Conservation (phyloP, 1,139 yeast species). For the Geotrichum europaeum region DNA sequence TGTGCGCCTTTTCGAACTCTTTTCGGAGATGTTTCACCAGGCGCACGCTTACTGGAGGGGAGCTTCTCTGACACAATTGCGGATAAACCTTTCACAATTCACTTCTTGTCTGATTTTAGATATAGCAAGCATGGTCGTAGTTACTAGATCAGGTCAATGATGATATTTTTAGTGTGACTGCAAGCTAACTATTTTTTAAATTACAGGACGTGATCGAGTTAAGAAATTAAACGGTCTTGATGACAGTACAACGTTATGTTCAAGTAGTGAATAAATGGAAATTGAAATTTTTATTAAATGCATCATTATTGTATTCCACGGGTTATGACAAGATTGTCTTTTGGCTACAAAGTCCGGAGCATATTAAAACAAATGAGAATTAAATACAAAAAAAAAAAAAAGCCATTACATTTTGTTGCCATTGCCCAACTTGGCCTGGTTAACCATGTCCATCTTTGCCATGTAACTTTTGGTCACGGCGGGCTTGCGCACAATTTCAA, state of each 20-base stretch:
- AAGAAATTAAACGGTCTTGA: not conserved
- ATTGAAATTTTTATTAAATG: not conserved
- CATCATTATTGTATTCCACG: no score
- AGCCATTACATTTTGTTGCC: slow-evolving; percentile 17
- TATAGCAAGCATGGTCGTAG: not conserved
- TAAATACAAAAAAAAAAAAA: not conserved
- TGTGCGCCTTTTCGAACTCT: not conserved
- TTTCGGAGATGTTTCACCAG: slow-evolving; percentile 6
- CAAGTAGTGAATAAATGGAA: not conserved
- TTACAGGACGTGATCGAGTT: not conserved
- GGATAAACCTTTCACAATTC: slow-evolving; percentile 6
- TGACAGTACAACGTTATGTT: not conserved
- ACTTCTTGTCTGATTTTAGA: slow-evolving; percentile 2
- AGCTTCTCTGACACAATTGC: not conserved
- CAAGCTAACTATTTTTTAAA: not conserved
- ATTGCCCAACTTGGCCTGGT: slow-evolving; percentile 38
- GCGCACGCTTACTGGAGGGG: not conserved
- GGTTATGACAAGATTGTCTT: no score
- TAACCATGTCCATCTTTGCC: slow-evolving; percentile 63
- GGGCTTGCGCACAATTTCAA: slow-evolving; percentile 76
- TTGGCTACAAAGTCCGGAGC: not conserved
- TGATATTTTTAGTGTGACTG: not conserved
- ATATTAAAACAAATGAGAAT: not conserved
- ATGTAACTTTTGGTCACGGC: slow-evolving; percentile 66
- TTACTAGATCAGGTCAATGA: not conserved